phyloP scores from a whole-genome alignment of 495 filamentous ascomycete genomes.

The Aspergillus funiculosus region DNA sequence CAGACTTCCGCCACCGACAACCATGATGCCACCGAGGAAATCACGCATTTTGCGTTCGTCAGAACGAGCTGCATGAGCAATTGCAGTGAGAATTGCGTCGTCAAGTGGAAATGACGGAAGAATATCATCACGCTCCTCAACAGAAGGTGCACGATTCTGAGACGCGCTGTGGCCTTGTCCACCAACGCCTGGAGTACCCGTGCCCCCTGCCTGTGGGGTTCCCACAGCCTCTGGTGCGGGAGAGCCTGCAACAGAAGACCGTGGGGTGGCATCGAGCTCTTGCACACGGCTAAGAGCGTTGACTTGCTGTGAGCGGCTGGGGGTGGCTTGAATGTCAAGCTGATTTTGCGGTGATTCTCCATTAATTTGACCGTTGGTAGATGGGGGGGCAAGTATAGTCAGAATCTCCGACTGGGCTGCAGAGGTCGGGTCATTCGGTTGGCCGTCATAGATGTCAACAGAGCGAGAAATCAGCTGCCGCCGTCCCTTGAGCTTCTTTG shows the following conservation, averaged over 20 bases:
- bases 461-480: conserved; percentile 76
- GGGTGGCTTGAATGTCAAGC: conserved; percentile 37
- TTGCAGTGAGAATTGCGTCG: conserved; percentile 78
- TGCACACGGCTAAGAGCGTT: conserved; percentile 46
- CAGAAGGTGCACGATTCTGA: conserved; percentile 34
- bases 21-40: conserved; percentile 90
- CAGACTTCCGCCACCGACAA: conserved; percentile 84
- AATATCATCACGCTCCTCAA: conserved; percentile 71
- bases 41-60: conserved; percentile 92
- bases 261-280: conserved; percentile 62
- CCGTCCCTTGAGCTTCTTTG: conserved; percentile 67
- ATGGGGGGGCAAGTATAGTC: conserved; percentile 57
- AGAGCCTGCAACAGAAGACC: conserved; percentile 78
- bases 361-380: conserved; percentile 35
- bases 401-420: conserved; percentile 77
- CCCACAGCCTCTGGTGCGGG: conserved; percentile 69
- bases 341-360: conserved; percentile 25
- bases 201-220: conserved; percentile 57
- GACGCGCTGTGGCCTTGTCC: conserved; percentile 18
- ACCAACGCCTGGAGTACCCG: conserved; percentile 27
- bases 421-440: conserved; percentile 83
- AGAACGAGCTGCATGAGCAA: conserved; percentile 75
- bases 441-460: conserved; percentile 86
- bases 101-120: conserved; percentile 80
- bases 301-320: conserved; percentile 32